phyloP scores from a whole-genome alignment of 2,329 filamentous ascomycete species.

The Alternaria atra region DNA sequence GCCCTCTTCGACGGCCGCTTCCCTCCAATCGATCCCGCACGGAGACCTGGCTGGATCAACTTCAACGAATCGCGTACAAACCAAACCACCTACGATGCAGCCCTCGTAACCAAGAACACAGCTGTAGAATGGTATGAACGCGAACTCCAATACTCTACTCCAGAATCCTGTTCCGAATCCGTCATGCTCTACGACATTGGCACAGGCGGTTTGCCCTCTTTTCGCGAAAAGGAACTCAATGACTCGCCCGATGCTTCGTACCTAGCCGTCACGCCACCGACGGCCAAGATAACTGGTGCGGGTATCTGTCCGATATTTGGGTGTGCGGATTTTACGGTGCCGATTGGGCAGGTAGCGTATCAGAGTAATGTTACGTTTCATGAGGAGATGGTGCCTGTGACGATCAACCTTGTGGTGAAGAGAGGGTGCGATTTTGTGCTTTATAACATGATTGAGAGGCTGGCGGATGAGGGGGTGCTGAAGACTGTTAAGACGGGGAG shows the following conservation, averaged over 20 bases:
- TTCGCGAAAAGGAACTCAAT: slow-evolving; percentile 49
- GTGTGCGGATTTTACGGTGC: slow-evolving; percentile 54
- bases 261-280: slow-evolving; percentile 42
- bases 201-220: slow-evolving; percentile 54
- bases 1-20: slow-evolving; percentile 50
- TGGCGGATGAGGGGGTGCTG: slow-evolving; percentile 53
- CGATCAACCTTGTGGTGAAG: slow-evolving; percentile 54
- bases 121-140: slow-evolving; percentile 53
- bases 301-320: slow-evolving; percentile 51
- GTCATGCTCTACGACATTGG: slow-evolving; percentile 56
- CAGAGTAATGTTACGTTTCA: slow-evolving; percentile 52
- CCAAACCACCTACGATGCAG: slow-evolving; percentile 26
- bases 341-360: slow-evolving; percentile 56
- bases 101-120: slow-evolving; percentile 41
- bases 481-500: slow-evolving; percentile 53
- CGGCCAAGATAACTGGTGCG: slow-evolving; percentile 44
- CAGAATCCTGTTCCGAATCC: slow-evolving; percentile 53
- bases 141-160: slow-evolving; percentile 48
- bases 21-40: slow-evolving; percentile 52
- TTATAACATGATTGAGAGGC: slow-evolving; percentile 53
- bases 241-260: slow-evolving; percentile 44
- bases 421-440: slow-evolving; percentile 57
- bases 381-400: slow-evolving; percentile 55
- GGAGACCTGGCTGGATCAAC: slow-evolving; percentile 38
- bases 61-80: slow-evolving; percentile 38